Percentiles rank a stretch among this genome's conserved stretches.
Conservation (phyloP, 75 land plant species). For the Sequoiadendron giganteum region DNA sequence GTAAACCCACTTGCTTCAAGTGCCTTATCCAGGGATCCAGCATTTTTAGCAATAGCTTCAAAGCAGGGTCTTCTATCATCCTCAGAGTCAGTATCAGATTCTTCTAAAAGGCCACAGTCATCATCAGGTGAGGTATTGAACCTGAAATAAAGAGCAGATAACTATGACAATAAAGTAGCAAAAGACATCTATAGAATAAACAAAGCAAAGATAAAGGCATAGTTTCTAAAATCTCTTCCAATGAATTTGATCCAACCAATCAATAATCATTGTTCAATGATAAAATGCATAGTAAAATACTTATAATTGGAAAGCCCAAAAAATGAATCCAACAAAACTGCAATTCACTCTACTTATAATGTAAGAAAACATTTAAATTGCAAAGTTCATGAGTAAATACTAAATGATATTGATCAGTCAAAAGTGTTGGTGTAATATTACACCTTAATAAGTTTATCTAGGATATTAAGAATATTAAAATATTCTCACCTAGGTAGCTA, state of each 20-base stretch:
- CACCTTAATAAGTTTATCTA: no score
- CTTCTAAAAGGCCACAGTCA: slow-evolving; percentile 28
- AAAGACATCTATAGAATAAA: background rate
- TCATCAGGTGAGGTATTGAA: slow-evolving; percentile 42
- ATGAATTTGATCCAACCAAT: background rate
- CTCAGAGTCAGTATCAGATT: slow-evolving; percentile 38
- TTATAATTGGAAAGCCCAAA: background rate
- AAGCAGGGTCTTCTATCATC: slow-evolving; percentile 68
- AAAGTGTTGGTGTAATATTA: no score
- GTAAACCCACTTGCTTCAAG: slow-evolving; percentile 98
- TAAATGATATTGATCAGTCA: background rate
- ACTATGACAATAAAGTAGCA: background rate
- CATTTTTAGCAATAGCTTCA: slow-evolving; percentile 50
- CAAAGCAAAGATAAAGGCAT: background rate
- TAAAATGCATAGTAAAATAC: background rate
- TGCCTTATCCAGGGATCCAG: slow-evolving; percentile 74
- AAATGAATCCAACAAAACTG: background rate
- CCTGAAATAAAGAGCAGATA: slow-evolving; percentile 33
- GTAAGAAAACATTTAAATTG: background rate
- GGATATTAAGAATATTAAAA: no score
- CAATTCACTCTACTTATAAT: no score
- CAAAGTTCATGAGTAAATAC: background rate
- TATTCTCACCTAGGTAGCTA: no score
- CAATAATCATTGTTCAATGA: background rate
- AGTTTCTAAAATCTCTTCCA: background rate